phyloP scores from a whole-genome alignment of 1,284 basidiomycete species.

The Tilletia indica region DNA sequence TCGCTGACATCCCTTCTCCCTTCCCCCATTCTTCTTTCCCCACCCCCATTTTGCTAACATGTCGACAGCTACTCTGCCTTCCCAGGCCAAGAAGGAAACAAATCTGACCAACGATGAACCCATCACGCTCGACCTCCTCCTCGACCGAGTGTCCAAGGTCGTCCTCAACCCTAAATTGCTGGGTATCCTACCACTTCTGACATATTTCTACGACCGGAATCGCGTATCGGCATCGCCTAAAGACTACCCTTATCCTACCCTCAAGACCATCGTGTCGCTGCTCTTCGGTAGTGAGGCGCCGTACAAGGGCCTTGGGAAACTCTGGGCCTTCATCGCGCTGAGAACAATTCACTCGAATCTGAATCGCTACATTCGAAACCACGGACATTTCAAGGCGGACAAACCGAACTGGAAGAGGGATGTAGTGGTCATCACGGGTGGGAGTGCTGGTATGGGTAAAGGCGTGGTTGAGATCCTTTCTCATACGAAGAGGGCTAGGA shows the following conservation, averaged over 20 bases:
- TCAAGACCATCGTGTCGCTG: not conserved
- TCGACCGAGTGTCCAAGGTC: not conserved
- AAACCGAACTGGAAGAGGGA: conserved; percentile 29
- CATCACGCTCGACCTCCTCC: conserved; percentile 4
- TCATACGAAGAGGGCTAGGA: conserved; percentile 27
- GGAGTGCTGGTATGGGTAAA: conserved; percentile 36
- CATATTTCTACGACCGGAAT: conserved; percentile 15
- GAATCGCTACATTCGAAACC: conserved; percentile 29
- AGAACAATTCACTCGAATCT: conserved; percentile 24
- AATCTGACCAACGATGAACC: conserved; percentile 3
- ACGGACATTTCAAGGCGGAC: conserved; percentile 31
- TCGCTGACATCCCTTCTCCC: too few species aligned
- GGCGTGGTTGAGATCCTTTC: conserved; percentile 33
- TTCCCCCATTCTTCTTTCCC: too few species aligned
- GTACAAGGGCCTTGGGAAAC: not conserved
- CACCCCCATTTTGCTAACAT: not conserved
- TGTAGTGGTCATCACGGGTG: conserved; percentile 36
- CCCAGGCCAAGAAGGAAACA: not conserved
- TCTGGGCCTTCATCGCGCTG: conserved; percentile 18
- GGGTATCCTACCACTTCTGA: not conserved
- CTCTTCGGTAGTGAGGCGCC: not conserved
- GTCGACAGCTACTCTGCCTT: conserved; percentile 9
- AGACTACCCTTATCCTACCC: not conserved
- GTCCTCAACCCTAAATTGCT: conserved; percentile 1
- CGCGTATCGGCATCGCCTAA: not conserved